Base-by-base conservation (phyloP, 257 asterid species). In the Nicotiana knightiana region DNA sequence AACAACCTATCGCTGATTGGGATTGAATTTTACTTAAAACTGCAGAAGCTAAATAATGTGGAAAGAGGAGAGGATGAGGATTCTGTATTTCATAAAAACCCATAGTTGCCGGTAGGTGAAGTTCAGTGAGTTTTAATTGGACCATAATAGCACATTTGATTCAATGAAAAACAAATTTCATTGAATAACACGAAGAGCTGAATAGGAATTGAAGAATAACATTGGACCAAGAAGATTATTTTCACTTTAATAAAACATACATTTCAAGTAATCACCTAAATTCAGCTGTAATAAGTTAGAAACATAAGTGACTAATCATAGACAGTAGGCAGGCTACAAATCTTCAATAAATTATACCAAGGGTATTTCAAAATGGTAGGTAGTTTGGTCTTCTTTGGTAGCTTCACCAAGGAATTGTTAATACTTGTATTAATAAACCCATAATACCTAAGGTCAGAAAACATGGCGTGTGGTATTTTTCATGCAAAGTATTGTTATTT, bases 81-180 rank as follows among this genome's bases (percentile, higher is more conserved):
- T 73, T 48, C 48, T 73, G 35, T 48, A 73, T 24, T 70, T 33
- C 59, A 48, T 12, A 53, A 10, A 13, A 48, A 26, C 48, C 4
- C 61, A 66, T 5, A 46, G 15, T 71, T 48, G 26, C 26, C 62
- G 24, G 3, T 48, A 46, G 57, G 13, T 71, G 79, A 73, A 24
- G 61, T 71, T 26, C 48, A 46, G 61, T 4, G 8, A 48, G 79
- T 24, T 24, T 6, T 5, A 43, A 71, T 46, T 26, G 9, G 15
- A 71, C 39, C 79, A 24, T 48, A 73, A 73, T 6, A 73, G 79
- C 79, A 48, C 62, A 73, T 73, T 73, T 73, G 39, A 26, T 48
- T 73, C 79, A 3, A 24, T 18, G 32, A 26, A 71, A n/a, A 59
- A 6, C 61, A 71, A 26, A 73, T 73, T 48, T 48, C 24, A 15